Base-by-base conservation (phyloP, 495 filamentous ascomycete genomes). In the Pyrenula massariospora region DNA sequence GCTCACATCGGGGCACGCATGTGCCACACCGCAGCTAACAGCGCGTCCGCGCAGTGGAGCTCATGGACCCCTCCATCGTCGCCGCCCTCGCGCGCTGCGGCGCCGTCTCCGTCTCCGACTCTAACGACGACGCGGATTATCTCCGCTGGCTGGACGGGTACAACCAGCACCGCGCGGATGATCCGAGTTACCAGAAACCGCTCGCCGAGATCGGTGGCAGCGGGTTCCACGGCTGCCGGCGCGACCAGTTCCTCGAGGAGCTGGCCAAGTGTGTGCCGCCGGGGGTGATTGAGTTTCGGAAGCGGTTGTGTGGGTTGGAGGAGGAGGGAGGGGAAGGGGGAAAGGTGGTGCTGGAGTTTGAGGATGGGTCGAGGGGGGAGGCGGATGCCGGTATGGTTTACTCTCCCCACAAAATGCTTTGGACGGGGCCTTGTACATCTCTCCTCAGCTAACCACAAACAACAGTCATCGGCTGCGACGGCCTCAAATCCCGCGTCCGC, bases 401-500 rank as follows among this genome's bases (percentile, higher is more conserved):
- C 8, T 1, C 53, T 55, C 11, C 42, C 42, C 42, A 47, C 12
- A 25, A 2, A 10, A 19, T 51, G 31, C 11, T 48, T 11, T 11
- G 42, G 11, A 48, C 42, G 11, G 42, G 19, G 11, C 19, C 19
- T 11, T 48, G 42, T 48, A 48, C 11, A 11, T 22, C 31, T 47
- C 22, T 21, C 54, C 0, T n/a, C n/a, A n/a, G n/a, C n/a, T n/a
- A n/a, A n/a, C n/a, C n/a, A n/a, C n/a, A n/a, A n/a, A n/a, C n/a
- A n/a, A n/a, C 47, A 21, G 75, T 82, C 1, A 70, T 84, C 42
- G 80, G 79, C 11, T 81, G 78, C 58, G 81, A 84, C 56, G 81
- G 81, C 0, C 77, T 84, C 52, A 80, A 77, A 50, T 83, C 79
- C 0, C 68, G 67, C 52, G 72, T 78, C 2, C 68, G 79, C 3